These are phyloP conservation scores for Colletotrichum paranaense DNA, from an alignment of 2,329 filamentous ascomycete genomes.

Conservation along the genomic window DNA sequence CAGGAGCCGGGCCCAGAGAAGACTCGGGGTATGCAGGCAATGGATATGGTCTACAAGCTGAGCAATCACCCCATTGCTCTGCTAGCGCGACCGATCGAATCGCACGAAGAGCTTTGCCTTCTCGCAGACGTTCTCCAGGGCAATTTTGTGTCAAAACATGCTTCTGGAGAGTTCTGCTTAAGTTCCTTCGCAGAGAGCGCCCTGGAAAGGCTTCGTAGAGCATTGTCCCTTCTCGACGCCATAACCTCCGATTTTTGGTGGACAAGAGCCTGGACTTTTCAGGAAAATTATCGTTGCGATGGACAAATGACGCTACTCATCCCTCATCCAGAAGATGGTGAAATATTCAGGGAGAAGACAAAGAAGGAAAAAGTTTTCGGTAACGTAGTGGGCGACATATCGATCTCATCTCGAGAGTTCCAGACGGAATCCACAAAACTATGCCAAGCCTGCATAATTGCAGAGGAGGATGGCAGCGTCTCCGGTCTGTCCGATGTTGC, in stretches of 20 bases:
- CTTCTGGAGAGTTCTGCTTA: neutral
- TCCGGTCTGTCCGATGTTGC: neutral
- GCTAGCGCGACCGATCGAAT: neutral
- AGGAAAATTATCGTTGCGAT: neutral
- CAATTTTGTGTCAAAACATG: neutral
- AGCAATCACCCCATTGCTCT: slow-evolving; percentile 1
- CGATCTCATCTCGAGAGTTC: neutral
- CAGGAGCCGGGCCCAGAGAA: neutral
- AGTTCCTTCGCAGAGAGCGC: neutral
- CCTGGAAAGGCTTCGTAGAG: neutral
- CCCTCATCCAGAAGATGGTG: neutral
- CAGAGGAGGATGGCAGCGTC: neutral
- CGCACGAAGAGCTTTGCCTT: neutral
- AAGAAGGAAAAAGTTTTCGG: neutral
- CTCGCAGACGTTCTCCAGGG: neutral
- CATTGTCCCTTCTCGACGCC: neutral
- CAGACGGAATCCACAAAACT: neutral
- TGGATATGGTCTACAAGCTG: slow-evolving; percentile 8
- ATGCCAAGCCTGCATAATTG: neutral
- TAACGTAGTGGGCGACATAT: neutral
- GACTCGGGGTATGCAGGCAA: neutral
- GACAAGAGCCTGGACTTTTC: slow-evolving; percentile 8
- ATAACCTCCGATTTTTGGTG: neutral
- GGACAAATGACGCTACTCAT: neutral
- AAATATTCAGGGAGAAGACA: neutral